Percentiles rank a stretch among this genome's conserved stretches.
These are phyloP conservation scores for Termitomyces sp. DNA, from an alignment of 1,284 basidiomycete species.

Conservation along the genomic window DNA sequence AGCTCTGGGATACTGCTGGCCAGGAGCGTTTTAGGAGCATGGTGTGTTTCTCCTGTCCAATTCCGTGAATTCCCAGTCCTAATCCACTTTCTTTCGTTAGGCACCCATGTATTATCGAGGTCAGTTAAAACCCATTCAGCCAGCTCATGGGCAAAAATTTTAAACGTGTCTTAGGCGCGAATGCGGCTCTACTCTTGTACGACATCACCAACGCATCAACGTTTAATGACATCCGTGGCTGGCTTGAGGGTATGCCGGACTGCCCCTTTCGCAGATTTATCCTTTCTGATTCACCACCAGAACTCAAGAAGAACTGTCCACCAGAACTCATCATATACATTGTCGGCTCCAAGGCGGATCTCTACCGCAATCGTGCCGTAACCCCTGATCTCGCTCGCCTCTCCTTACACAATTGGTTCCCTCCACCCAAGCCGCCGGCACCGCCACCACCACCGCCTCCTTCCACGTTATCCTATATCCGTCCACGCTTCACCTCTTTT, in stretches of 20 bases:
- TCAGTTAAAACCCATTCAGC: slow-evolving; percentile 17
- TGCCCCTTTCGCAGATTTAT: slow-evolving; percentile 14
- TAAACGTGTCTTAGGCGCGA: slow-evolving; percentile 52
- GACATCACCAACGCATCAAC: slow-evolving; percentile 92
- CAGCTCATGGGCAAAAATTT: slow-evolving; percentile 4
- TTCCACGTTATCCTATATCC: slow-evolving; percentile 76
- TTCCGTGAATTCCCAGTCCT: slow-evolving; percentile 11
- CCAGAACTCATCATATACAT: slow-evolving; percentile 87
- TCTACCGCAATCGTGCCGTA: slow-evolving; percentile 65
- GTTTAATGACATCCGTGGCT: slow-evolving; percentile 88
- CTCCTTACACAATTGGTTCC: slow-evolving; percentile 80
- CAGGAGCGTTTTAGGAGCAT: slow-evolving; percentile 95
- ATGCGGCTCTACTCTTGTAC: slow-evolving; percentile 94
- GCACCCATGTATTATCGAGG: slow-evolving; percentile 99
- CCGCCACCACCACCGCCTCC: slow-evolving; percentile 53
- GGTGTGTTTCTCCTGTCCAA: slow-evolving; percentile 43
- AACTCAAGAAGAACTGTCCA: slow-evolving; percentile 84
- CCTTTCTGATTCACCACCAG: slow-evolving; percentile 33
- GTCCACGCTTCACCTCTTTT: slow-evolving; percentile 80
- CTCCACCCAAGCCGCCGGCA: slow-evolving; percentile 63
- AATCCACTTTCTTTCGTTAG: slow-evolving; percentile 33
- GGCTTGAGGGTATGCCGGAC: slow-evolving; percentile 73
- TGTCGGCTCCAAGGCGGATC: slow-evolving; percentile 86
- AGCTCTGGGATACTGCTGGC: slow-evolving; percentile 96
- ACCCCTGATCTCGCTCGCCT: slow-evolving; percentile 76